A percentile compares a stretch with the other conserved stretches of the same genome.
phyloP scores from a whole-genome alignment of 352 stramenopile species.

The Globisporangium alternatum region DNA sequence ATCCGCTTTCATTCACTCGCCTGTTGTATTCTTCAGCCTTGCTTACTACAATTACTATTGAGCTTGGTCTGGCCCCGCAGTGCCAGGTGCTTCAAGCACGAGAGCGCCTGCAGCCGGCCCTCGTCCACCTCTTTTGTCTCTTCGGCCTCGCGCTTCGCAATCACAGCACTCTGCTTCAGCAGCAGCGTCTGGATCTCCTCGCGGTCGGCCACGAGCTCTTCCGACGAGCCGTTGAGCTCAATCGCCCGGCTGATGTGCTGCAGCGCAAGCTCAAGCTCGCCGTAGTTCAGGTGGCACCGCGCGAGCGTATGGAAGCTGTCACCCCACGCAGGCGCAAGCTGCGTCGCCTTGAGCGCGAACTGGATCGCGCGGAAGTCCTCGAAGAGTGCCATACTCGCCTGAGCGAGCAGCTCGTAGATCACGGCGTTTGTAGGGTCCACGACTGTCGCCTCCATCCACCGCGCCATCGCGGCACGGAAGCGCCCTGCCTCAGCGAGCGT shows the following conservation, averaged over 20 bases:
- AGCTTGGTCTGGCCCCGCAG: conserved; percentile 38
- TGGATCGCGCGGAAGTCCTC: conserved; percentile 79
- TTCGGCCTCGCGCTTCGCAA: conserved; percentile 43
- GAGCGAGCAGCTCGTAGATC: conserved; percentile 67
- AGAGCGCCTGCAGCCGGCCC: conserved; percentile 61
- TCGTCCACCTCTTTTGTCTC: conserved; percentile 29
- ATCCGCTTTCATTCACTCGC: conserved; percentile 10
- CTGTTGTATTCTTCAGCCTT: not conserved
- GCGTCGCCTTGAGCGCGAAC: conserved; percentile 52
- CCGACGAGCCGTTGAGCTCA: conserved; percentile 30
- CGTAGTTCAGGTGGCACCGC: conserved; percentile 75
- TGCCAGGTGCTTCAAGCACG: conserved; percentile 65
- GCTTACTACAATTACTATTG: not conserved
- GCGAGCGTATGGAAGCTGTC: conserved; percentile 71
- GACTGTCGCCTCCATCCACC: conserved; percentile 60
- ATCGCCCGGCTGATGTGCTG: conserved; percentile 49
- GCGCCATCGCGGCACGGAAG: conserved; percentile 59
- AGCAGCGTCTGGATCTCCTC: conserved; percentile 46
- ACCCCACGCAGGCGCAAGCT: conserved; percentile 55
- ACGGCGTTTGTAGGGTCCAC: conserved; percentile 43
- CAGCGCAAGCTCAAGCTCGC: conserved; percentile 63
- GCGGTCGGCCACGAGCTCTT: conserved; percentile 49
- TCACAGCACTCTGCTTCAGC: conserved; percentile 31
- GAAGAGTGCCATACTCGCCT: conserved; percentile 62
- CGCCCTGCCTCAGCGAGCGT: conserved; percentile 61